Base-by-base conservation (phyloP, 148 eudicot genomes). In the Persicaria tinctoria region DNA sequence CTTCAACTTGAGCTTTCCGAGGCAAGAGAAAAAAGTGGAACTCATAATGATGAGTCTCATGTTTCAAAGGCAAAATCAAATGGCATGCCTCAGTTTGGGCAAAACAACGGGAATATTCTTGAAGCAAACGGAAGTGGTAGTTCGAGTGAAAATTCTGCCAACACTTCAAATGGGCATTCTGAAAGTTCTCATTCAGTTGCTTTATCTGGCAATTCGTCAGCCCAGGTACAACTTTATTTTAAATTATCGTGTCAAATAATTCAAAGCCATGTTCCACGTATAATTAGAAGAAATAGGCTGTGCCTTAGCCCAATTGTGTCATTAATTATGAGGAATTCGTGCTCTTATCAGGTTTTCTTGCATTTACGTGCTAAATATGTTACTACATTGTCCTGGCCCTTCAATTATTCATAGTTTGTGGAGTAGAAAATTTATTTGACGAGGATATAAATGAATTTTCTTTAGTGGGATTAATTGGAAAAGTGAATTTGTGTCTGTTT, bases 1-100 rank as follows among this genome's bases (percentile, higher is more conserved):
- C 92, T 89, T 76, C 97, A 91, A 83, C 84, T 81, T 81, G 94
- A 93, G 82, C 80, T 91, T 78, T 85, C 93, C 23, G 84, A 82
- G 73, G 82, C 76, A 56, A 89, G 88, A 83, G 93, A 86, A 73
- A 93, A 83, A 74, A 82, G 73, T 72, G 92, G 87, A 73, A 70
- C 64, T 45, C 78, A 75, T 62, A 73, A 79, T 69, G 87, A 81
- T 27, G 91, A 87, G 32, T 74, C 90, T 76, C 79, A 48, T 70
- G 53, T 54, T 64, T 63, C 84, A 6, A 86, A 86, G 70, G 78
- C 81, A 47, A 80, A 78, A 60, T 78, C 86, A 56, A 88, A 70
- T 51, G 92, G 87, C 78, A 84, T 80, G 73, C 86, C 89, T 78
- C 84, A 85, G 32, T 73, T 82, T 74, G 92, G 71, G 50, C 84